phyloP scores from a whole-genome alignment of 75 land plant genomes.

The Gnetum montanum region DNA sequence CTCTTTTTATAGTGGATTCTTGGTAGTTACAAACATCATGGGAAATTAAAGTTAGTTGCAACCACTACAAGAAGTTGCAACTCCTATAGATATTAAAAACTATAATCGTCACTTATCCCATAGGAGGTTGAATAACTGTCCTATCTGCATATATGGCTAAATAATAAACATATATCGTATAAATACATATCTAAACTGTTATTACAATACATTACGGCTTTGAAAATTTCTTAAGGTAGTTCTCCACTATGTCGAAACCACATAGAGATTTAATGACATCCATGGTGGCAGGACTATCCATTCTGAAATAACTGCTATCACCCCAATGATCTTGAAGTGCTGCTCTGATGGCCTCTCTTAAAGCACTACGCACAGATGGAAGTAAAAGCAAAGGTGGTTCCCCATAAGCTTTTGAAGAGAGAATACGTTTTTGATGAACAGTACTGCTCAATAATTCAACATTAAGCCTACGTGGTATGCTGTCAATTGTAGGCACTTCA shows the following conservation, averaged over 20 bases:
- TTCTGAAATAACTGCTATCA: constrained; percentile 1
- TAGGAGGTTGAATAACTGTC: too few relatives aligned
- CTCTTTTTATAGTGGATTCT: too few relatives aligned
- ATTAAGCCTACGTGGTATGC: constrained; percentile 65
- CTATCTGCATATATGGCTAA: too few relatives aligned
- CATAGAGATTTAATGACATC: constrained; percentile 8
- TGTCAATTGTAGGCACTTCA: constrained; percentile 82
- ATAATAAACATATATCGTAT: too few relatives aligned
- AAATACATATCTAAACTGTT: too few relatives aligned
- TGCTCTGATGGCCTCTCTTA: constrained; percentile 31
- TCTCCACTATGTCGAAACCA: not conserved
- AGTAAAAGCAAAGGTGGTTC: constrained; percentile 42
- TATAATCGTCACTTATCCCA: too few relatives aligned
- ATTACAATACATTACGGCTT: too few relatives aligned
- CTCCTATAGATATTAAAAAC: too few relatives aligned
- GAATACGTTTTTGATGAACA: constrained; percentile 54
- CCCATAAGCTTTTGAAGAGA: constrained; percentile 74
- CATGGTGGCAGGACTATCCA: constrained; percentile 12
- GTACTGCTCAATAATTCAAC: constrained; percentile 77
- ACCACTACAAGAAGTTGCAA: too few relatives aligned
- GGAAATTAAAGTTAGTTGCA: too few relatives aligned
- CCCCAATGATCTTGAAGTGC: constrained; percentile 16
- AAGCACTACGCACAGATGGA: constrained; percentile 28
- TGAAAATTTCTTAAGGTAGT: too few relatives aligned
- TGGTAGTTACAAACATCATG: too few relatives aligned